Conservation (phyloP, 768 basidiomycete genomes). For the Lanmaoa pseudosensibilis region DNA sequence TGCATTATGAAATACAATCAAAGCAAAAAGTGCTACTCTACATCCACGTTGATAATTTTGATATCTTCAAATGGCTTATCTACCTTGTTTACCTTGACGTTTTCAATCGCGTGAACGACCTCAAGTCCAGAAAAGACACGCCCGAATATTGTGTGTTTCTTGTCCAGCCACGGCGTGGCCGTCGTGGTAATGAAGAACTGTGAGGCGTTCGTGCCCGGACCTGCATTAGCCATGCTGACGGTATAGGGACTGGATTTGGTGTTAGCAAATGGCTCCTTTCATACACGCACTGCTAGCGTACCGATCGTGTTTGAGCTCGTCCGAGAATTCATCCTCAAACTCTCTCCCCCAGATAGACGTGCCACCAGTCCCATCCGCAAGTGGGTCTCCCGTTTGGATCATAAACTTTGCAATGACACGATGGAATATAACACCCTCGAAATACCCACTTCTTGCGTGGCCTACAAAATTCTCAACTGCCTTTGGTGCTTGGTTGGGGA, state of each 20-base stretch:
- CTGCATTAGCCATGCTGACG: conserved; percentile 93
- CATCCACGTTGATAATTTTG: conserved; percentile 79
- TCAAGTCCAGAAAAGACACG: conserved; percentile 85
- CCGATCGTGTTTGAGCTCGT: conserved; percentile 90
- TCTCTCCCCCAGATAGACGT: conserved; percentile 87
- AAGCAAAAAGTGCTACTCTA: conserved; percentile 47
- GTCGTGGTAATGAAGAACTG: conserved; percentile 99
- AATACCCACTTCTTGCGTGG: conserved; percentile 85
- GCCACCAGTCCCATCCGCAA: conserved; percentile 94
- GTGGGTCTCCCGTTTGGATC: conserved; percentile 94
- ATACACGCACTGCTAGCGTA: conserved; percentile 31
- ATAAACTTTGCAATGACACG: conserved; percentile 98
- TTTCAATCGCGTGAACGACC: conserved; percentile 89
- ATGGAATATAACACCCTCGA: conserved; percentile 93
- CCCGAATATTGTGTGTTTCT: conserved; percentile 91
- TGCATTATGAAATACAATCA: conserved; percentile 38
- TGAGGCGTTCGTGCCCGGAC: conserved; percentile 87
- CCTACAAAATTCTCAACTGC: conserved; percentile 98
- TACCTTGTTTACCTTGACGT: conserved; percentile 77
- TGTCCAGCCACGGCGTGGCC: conserved; percentile 91
- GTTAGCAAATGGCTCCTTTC: conserved; percentile 2
- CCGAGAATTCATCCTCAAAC: conserved; percentile 92
- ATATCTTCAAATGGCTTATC: conserved; percentile 95
- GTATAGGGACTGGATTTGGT: conserved; percentile 74
- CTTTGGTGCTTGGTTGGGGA: conserved; percentile 91